Conservation (phyloP, 2,329 filamentous ascomycete species). For the Claviceps monticola region DNA sequence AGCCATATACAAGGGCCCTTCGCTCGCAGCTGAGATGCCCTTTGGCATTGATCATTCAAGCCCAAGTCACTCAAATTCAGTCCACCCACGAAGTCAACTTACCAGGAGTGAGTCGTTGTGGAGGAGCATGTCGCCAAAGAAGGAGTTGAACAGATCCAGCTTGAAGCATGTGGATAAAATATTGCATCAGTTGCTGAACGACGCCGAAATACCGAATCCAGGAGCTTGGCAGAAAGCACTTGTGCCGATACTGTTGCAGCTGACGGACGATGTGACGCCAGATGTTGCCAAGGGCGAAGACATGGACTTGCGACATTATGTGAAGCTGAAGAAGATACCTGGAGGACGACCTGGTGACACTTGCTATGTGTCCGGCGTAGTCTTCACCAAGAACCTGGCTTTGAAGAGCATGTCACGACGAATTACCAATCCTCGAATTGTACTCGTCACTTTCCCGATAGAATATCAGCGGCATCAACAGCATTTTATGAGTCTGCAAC, state of each 20-base stretch:
- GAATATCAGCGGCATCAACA: conserved; percentile 79
- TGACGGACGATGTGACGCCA: conserved; percentile 87
- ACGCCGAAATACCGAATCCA: conserved; percentile 58
- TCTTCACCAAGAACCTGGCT: conserved; percentile 94
- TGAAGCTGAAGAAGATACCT: conserved; percentile 93
- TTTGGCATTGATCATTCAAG: conserved; percentile 31
- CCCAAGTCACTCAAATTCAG: conserved; percentile 11
- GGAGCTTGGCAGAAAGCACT: conserved; percentile 80
- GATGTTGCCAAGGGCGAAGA: conserved; percentile 83
- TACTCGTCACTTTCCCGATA: conserved; percentile 88
- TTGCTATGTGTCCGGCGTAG: conserved; percentile 89
- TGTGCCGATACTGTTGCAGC: conserved; percentile 77
- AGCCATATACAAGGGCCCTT: conserved; percentile 41
- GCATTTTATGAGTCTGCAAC: conserved; percentile 96
- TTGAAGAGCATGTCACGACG: conserved; percentile 90
- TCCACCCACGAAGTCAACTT: conserved; percentile 32
- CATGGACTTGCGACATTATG: conserved; percentile 94
- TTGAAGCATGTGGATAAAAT: conserved; percentile 78
- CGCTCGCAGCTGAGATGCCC: conserved; percentile 37
- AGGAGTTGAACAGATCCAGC: conserved; percentile 79
- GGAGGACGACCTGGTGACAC: conserved; percentile 84
- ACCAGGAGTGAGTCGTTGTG: conserved; percentile 76
- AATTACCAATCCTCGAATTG: conserved; percentile 70
- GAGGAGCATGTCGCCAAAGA: conserved; percentile 56
- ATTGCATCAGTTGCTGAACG: conserved; percentile 67